A percentile compares a stretch with the other conserved stretches of the same genome.
Evolutionary conservation across 768 basidiomycete genomes (phyloP).

Genomic region (Pleurotus giganteus): DNA sequence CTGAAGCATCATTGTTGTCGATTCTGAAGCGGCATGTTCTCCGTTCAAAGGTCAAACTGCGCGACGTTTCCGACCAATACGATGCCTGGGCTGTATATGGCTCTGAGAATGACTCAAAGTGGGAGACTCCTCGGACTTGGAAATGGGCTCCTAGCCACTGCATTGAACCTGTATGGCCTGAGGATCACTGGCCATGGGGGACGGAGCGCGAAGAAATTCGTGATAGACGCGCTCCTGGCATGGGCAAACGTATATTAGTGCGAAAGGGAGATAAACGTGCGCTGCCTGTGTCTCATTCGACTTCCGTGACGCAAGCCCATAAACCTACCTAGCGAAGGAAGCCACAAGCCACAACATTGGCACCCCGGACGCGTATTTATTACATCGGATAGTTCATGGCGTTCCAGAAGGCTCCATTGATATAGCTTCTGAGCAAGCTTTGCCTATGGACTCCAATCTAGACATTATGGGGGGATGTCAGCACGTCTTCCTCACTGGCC

Average conservation of each 20-base stretch:
- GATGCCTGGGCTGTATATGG: slow-evolving; percentile 86
- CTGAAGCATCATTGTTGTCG: slow-evolving; percentile 59
- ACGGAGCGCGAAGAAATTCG: slow-evolving; percentile 44
- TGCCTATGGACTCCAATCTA: slow-evolving; percentile 94
- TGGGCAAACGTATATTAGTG: slow-evolving; percentile 76
- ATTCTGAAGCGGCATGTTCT: slow-evolving; percentile 83
- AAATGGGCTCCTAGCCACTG: slow-evolving; percentile 66
- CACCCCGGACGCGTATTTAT: slow-evolving; percentile 55
- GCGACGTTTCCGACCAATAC: slow-evolving; percentile 74
- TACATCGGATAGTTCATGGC: slow-evolving; percentile 79
- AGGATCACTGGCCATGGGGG: slow-evolving; percentile 59
- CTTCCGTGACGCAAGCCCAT: background rate
- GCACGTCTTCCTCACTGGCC: slow-evolving; percentile 24
- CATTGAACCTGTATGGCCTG: slow-evolving; percentile 73
- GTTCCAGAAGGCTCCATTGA: slow-evolving; percentile 87
- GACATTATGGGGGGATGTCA: slow-evolving; percentile 92
- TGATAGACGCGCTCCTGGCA: slow-evolving; percentile 70
- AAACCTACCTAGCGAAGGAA: slow-evolving; percentile 43
- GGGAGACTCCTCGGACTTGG: slow-evolving; percentile 38
- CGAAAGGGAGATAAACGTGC: slow-evolving; percentile 71
- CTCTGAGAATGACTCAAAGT: slow-evolving; percentile 29
- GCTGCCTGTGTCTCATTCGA: slow-evolving; percentile 24
- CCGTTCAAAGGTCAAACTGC: slow-evolving; percentile 84
- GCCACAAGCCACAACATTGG: slow-evolving; percentile 54
- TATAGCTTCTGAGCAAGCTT: slow-evolving; percentile 70